A percentile compares a stretch with the other conserved stretches of the same genome.
Conservation (phyloP, 768 basidiomycete genomes). For the Lactarius sp. region DNA sequence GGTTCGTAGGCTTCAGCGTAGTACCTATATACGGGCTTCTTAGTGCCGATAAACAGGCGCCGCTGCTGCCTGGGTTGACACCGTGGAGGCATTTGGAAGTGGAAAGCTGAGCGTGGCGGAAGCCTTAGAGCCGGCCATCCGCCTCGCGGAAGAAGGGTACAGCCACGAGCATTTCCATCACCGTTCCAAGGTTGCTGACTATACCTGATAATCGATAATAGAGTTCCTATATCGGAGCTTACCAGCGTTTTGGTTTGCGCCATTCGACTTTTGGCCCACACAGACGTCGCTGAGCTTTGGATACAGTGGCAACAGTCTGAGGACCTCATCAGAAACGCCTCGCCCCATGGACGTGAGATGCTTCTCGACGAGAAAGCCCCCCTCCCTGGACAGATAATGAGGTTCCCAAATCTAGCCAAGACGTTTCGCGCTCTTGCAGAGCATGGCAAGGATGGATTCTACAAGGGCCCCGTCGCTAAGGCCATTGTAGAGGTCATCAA, state of each 20-base stretch:
- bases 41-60: constrained; percentile 50
- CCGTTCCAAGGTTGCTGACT: background rate
- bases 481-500: constrained; percentile 84
- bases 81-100: constrained; percentile 76
- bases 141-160: constrained; percentile 87
- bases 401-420: constrained; percentile 71
- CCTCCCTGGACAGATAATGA: constrained; percentile 77
- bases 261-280: constrained; percentile 8
- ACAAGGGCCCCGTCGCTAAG: constrained; percentile 86
- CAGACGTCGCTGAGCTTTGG: constrained; percentile 8
- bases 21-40: background rate
- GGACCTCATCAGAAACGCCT: constrained; percentile 71
- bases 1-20: constrained; percentile 36
- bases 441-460: constrained; percentile 89
- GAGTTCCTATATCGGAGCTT: constrained; percentile 85
- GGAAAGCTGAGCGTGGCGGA: constrained; percentile 64
- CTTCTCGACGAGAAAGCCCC: constrained; percentile 81
- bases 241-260: constrained; percentile 52
- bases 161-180: background rate
- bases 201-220: constrained; percentile 30
- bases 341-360: constrained; percentile 84
- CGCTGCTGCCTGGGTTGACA: constrained; percentile 95
- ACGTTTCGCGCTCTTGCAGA: constrained; percentile 79
- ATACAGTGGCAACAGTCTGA: constrained; percentile 57
- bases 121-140: constrained; percentile 82